Percentiles rank a stretch among this genome's conserved stretches.
phyloP scores from a whole-genome alignment of 2,329 filamentous ascomycete genomes.

The Fusarium verrucosum region DNA sequence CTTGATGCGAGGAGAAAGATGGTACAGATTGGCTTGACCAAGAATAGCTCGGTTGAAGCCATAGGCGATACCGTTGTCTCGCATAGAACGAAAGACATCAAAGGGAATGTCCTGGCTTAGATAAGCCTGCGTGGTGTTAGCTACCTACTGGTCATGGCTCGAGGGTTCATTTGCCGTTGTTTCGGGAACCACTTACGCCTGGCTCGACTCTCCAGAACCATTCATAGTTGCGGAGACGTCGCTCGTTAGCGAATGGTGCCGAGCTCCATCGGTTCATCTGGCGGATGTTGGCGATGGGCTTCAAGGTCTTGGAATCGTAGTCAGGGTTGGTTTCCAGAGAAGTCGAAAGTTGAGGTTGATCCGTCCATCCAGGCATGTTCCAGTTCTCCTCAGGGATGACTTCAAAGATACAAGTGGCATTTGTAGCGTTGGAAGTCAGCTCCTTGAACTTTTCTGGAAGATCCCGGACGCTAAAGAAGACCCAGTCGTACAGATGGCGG shows the following conservation, averaged over 20 bases:
- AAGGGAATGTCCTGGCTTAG: conserved; percentile 75
- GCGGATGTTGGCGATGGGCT: conserved; percentile 55
- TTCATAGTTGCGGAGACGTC: conserved; percentile 68
- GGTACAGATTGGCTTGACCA: conserved; percentile 54
- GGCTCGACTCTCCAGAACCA: conserved; percentile 71
- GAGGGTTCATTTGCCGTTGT: not conserved
- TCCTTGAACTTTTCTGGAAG: conserved; percentile 82
- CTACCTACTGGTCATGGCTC: not conserved
- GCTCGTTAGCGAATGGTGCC: conserved; percentile 82
- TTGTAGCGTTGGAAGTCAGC: conserved; percentile 72
- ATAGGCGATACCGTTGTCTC: conserved; percentile 83
- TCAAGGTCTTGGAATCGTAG: not conserved
- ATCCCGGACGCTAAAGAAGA: conserved; percentile 84
- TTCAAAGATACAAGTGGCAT: conserved; percentile 76
- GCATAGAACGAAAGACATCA: conserved; percentile 87
- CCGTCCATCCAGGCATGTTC: conserved; percentile 64
- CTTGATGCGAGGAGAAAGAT: conserved; percentile 57
- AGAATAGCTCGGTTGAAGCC: conserved; percentile 66
- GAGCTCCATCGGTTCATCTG: conserved; percentile 87
- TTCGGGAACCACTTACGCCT: conserved; percentile 56
- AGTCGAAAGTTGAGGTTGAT: conserved; percentile 3
- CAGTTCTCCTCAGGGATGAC: conserved; percentile 79
- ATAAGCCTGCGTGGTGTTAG: conserved; percentile 54
- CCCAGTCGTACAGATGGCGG: conserved; percentile 87
- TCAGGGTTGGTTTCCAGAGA: conserved; percentile 1